Evolutionary conservation across 2,329 filamentous ascomycete species (phyloP).

Genomic region (Cordyceps farinosa): DNA sequence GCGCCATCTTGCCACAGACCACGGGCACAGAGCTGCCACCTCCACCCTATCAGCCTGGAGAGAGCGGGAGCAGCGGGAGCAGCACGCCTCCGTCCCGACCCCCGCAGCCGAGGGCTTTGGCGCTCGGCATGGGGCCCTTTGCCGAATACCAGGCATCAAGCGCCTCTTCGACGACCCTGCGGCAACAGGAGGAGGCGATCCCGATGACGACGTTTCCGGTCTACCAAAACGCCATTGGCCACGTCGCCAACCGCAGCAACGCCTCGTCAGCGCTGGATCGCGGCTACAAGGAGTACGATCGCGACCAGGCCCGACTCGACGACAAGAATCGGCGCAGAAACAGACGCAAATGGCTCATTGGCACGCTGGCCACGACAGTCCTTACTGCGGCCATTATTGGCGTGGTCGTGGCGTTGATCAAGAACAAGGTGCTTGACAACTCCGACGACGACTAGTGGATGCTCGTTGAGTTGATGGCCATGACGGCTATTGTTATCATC

Average conservation of each 20-base stretch:
- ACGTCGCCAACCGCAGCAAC: constrained; percentile 7
- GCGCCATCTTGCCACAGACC: not conserved
- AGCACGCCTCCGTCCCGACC: not conserved
- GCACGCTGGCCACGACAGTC: not conserved
- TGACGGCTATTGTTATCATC: too few relatives aligned
- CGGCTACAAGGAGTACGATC: constrained; percentile 10
- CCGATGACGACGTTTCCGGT: constrained; percentile 13
- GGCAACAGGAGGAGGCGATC: not conserved
- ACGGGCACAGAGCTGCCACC: constrained; percentile 4
- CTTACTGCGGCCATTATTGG: not conserved
- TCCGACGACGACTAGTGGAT: not conserved
- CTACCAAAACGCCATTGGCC: constrained; percentile 2
- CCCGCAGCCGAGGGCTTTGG: not conserved
- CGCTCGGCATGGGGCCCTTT: not conserved
- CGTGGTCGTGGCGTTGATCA: not conserved
- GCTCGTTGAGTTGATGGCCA: not conserved
- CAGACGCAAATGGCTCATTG: constrained; percentile 6
- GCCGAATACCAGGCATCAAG: not conserved
- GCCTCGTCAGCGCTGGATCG: not conserved
- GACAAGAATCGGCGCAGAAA: not conserved
- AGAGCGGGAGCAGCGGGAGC: not conserved
- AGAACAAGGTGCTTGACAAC: not conserved
- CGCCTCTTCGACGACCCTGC: not conserved
- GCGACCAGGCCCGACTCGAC: not conserved
- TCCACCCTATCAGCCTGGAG: constrained; percentile 1